Evolutionary conservation across 768 basidiomycete genomes (phyloP), one percentile per base, ranked within the genome.

Genomic region (Leccinum imitatum): DNA sequence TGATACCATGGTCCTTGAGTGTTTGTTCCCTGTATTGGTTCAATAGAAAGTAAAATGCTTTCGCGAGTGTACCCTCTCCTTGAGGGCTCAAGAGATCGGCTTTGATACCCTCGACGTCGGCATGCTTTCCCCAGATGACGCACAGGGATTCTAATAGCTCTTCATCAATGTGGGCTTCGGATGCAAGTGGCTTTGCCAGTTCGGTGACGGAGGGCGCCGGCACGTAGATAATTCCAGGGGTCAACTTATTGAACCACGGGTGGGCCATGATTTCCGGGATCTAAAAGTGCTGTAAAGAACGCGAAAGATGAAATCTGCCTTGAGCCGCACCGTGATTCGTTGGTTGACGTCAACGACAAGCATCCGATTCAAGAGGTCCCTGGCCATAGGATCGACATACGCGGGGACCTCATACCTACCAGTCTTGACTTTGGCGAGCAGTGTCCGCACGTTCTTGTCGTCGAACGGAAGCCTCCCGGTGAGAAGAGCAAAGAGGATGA

Each of bases 391-490:
- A 63, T 94, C 90, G 56, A 98, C 81, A 75, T 84, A 89, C 3
- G 77, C 65, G 7, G 95, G 95, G 76, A 95, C 87, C 15, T 88
- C 86, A 73, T 89, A 98, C 73, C 84, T 85, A 33, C 95, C 95
- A 33, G 79, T 77, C 73, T 92, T 93, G 72, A 98, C 95, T 73
- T 96, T 96, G 52, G 82, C 77, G 23, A 98, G 81, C 39, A 98
- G 82, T 4, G 76, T 81, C 57, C 84, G 79, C 15, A 91, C 83
- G 63, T 95, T 89, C 77, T 90, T 89, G 79, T 97, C 93, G 69
- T 97, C 95, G 68, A 97, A 98, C 6, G 95, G 95, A 19, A 98
- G 87, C 57, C 90, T 79, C 11, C 95, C 94, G 31, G 93, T 92
- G 44, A 97, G 82, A 51, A 98, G 83, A 31, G 94, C 91, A 73